A percentile compares a stretch with the other conserved stretches of the same genome.
phyloP scores from a whole-genome alignment of 2,329 filamentous ascomycete species.

The Uncinocarpus reesii region DNA sequence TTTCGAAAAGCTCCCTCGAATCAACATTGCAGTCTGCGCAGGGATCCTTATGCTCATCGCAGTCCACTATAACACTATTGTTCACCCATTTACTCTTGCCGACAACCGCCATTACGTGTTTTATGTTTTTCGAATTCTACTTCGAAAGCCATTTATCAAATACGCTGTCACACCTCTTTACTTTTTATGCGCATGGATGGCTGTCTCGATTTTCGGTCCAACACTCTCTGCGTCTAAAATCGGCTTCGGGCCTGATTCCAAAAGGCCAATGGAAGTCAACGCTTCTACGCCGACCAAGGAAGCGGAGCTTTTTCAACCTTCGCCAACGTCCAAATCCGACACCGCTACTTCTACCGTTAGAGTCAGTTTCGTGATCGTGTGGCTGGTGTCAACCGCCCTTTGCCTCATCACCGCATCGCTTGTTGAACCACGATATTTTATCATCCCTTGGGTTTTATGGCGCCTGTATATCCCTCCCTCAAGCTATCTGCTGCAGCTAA shows the following conservation, averaged over 20 bases:
- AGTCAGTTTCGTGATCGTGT: slow-evolving; percentile 49
- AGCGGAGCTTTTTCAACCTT: slow-evolving; percentile 18
- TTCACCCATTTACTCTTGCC: slow-evolving; percentile 90
- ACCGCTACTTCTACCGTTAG: slow-evolving; percentile 25
- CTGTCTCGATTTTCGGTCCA: slow-evolving; percentile 48
- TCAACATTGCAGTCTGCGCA: slow-evolving; percentile 29
- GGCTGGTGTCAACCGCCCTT: slow-evolving; percentile 60
- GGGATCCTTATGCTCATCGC: slow-evolving; percentile 37
- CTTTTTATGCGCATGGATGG: slow-evolving; percentile 56
- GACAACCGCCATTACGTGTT: slow-evolving; percentile 98
- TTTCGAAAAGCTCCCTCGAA: slow-evolving; percentile 27
- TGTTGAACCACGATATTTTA: slow-evolving; percentile 92
- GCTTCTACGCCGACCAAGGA: slow-evolving; percentile 16
- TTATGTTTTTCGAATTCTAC: slow-evolving; percentile 80
- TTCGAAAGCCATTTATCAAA: slow-evolving; percentile 55
- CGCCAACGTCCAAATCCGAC: not conserved
- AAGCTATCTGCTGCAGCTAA: slow-evolving; percentile 3
- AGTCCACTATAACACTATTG: slow-evolving; percentile 76
- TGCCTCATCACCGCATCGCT: slow-evolving; percentile 81
- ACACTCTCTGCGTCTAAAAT: not conserved
- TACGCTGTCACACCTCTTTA: slow-evolving; percentile 63
- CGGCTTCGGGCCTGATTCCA: slow-evolving; percentile 11
- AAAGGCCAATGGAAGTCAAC: not conserved
- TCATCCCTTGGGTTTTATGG: slow-evolving; percentile 91
- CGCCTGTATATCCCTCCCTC: slow-evolving; percentile 59